Evolutionary conservation across 192 early-diverging fungal species (phyloP).

Genomic region (Dissophora globulifera): DNA sequence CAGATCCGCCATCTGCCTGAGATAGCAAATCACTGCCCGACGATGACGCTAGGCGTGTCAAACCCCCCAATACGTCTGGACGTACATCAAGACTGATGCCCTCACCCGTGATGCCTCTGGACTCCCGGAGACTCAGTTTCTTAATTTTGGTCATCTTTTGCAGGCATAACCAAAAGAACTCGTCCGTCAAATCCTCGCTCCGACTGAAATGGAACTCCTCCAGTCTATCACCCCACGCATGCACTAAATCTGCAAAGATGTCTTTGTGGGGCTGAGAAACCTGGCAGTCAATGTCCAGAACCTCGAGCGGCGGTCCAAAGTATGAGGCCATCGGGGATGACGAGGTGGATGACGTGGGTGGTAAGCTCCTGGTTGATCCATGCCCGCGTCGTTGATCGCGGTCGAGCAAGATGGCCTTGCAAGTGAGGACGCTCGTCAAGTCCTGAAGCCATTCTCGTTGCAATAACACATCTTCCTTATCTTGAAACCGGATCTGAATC

Average conservation of each 20-base stretch:
- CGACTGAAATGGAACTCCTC: constrained; percentile 19
- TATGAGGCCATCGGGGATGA: no score
- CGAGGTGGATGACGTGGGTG: no score
- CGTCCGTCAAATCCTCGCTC: constrained; percentile 22
- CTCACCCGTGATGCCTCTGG: constrained; percentile 27
- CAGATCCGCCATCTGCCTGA: no score
- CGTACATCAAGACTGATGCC: background rate
- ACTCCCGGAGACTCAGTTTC: constrained; percentile 24
- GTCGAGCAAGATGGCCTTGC: background rate
- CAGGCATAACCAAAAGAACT: constrained; percentile 17
- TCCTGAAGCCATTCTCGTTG: constrained; percentile 18
- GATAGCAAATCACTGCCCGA: no score
- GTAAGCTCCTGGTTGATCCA: no score
- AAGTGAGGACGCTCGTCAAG: background rate
- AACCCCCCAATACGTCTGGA: no score
- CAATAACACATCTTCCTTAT: no score
- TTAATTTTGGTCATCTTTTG: constrained; percentile 20
- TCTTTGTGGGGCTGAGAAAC: constrained; percentile 22
- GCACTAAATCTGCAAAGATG: constrained; percentile 13
- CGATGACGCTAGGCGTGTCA: no score
- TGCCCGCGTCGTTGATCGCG: background rate
- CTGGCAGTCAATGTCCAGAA: constrained; percentile 15
- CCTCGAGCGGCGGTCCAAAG: constrained; percentile 14
- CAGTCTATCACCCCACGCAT: constrained; percentile 6
- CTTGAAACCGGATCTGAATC: constrained; percentile 5